phyloP scores from a whole-genome alignment of 345 rosid species.

The Cardiospermum halicacabum region DNA sequence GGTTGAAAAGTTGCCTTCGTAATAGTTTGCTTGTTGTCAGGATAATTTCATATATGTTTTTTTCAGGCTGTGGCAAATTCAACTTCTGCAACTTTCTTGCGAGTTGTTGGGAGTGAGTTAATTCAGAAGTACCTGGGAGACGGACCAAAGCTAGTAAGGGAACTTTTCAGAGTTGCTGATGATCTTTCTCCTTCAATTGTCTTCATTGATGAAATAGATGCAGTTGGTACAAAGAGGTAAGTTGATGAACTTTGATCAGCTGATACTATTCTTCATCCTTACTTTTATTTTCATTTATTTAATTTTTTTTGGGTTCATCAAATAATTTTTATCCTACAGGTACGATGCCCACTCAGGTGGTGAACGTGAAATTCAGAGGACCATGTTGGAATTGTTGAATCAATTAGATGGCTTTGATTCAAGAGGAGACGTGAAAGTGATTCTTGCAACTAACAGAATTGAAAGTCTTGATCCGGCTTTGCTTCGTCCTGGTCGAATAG shows the following conservation, averaged over 20 bases:
- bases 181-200: slow-evolving; percentile 93
- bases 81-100: slow-evolving; percentile 94
- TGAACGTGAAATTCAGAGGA: slow-evolving; percentile 97
- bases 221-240: slow-evolving; percentile 93
- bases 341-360: slow-evolving; percentile 98
- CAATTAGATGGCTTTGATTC: slow-evolving; percentile 97
- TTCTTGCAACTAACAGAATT: slow-evolving; percentile 91
- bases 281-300: not conserved
- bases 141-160: slow-evolving; percentile 93
- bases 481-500: slow-evolving; percentile 94
- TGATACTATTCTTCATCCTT: not conserved
- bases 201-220: slow-evolving; percentile 97
- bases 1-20: too few relatives aligned
- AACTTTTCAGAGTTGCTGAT: slow-evolving; percentile 95
- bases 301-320: too few relatives aligned
- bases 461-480: slow-evolving; percentile 97
- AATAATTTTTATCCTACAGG: slow-evolving; percentile 25
- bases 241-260: slow-evolving; percentile 12
- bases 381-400: slow-evolving; percentile 94
- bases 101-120: slow-evolving; percentile 95
- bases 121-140: slow-evolving; percentile 98
- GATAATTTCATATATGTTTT: not conserved
- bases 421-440: slow-evolving; percentile 96
- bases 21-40: too few relatives aligned
- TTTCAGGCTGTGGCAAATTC: slow-evolving; percentile 95